Evolutionary conservation across 2,329 filamentous ascomycete species (phyloP), one percentile per base, ranked within the genome.

Genomic region (Aureobasidium pullulans): DNA sequence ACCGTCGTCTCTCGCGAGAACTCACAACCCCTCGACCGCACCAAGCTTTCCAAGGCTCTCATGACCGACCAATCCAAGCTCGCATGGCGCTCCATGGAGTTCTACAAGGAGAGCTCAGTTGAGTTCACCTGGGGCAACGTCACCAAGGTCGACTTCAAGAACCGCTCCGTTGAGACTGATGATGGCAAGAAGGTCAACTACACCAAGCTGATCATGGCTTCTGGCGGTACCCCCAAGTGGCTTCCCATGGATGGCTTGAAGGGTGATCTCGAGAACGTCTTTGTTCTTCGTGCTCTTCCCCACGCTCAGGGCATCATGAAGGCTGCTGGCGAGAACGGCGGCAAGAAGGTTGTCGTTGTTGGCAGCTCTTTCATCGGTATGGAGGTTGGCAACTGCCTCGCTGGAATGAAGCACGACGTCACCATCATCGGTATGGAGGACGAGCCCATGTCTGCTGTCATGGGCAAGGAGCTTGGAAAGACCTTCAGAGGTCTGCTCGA

Each of bases 281-380:
- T 96, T 75, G 81, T 88, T 1, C 81, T 99, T 10, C 84, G 94
- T 57, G 86, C 79, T 10, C 79, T 95, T n/a, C 81, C 86, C 43
- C 86, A 97, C 69, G 84, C 86, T 0, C 84, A 92, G 71, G 81
- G 80, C 61, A 96, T 99, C 64, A 80, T 90, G 29, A 80, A 78
- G 1, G 90, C 90, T 6, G 88, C 96, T 48, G 90, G 90, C 6
- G 77, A 82, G 32, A 84, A 89, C 44, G 87, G 89, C 69, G 85
- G 84, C 61, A 96, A 96, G 81, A 96, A 96, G 73, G 85, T 99
- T 65, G 90, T 96, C 48, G 81, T 99, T 13, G 80, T 99, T 57
- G 94, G 94, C 42, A 93, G 88, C 61, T 96, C 90, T 0, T 99
- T 99, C 74, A 99, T 99, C 69, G 94, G 94, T 42, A 95, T 99